A percentile compares a stretch with the other conserved stretches of the same genome.
These are phyloP conservation scores for sorghum (Sorghum bicolor) DNA, from an alignment of 176 grass and related monocot species.

Conservation along the genomic window DNA sequence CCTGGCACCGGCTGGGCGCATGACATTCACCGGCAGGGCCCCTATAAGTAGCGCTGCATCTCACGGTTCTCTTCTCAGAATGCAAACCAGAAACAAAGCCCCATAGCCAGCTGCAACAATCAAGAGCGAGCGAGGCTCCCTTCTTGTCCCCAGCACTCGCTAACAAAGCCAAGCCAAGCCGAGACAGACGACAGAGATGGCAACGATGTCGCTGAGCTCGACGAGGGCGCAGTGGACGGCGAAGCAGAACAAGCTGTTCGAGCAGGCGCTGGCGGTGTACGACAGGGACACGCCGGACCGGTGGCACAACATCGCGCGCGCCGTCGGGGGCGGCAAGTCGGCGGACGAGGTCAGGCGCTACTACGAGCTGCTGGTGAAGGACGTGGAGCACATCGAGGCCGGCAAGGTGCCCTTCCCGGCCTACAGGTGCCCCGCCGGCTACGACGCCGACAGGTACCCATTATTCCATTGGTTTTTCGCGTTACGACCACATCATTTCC, in stretches of 20 bases:
- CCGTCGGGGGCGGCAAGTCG: constrained; percentile 57
- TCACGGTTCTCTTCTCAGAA: constrained; percentile 1
- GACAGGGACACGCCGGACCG: constrained; percentile 56
- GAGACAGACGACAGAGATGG: constrained; percentile 28
- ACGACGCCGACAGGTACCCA: not conserved
- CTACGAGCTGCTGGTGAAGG: constrained; percentile 57
- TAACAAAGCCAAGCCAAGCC: no score
- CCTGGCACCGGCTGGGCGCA: not conserved
- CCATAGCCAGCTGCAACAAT: not conserved
- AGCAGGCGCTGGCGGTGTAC: constrained; percentile 65
- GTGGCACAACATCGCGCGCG: constrained; percentile 69
- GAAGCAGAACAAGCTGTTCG: constrained; percentile 71
- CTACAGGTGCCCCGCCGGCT: constrained; percentile 36
- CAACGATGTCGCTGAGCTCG: constrained; percentile 47
- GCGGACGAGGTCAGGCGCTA: constrained; percentile 57
- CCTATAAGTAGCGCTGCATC: constrained; percentile 35
- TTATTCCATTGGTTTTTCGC: no score
- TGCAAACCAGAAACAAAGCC: not conserved
- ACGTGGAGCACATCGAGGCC: constrained; percentile 57
- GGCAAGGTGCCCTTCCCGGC: constrained; percentile 50
- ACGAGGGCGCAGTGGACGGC: constrained; percentile 43
- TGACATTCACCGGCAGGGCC: not conserved
- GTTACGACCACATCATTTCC: no score
- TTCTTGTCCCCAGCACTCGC: not conserved
- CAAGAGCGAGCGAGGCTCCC: not conserved